These are phyloP conservation scores for Hanseniaspora mollemarum DNA, from an alignment of 805 yeast species.

Conservation along the genomic window DNA sequence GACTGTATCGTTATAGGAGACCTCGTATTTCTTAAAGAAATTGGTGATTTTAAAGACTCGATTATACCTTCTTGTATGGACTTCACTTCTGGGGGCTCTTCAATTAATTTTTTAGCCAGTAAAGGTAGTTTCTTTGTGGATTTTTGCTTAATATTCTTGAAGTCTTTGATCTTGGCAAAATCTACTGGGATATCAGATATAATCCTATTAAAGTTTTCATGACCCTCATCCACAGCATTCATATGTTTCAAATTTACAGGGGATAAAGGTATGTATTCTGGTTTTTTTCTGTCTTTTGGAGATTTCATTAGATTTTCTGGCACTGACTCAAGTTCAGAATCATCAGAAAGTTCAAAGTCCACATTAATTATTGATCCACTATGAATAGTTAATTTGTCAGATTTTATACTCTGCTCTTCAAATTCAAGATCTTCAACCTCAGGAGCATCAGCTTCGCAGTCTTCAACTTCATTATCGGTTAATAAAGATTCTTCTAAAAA, in stretches of 20 bases:
- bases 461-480: constrained; percentile 1
- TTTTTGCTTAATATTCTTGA: neutral
- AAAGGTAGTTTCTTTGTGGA: neutral
- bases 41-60: constrained; percentile 4
- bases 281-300: neutral
- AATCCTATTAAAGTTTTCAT: neutral
- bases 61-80: neutral
- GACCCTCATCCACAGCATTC: constrained; percentile 4
- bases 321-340: too few relatives aligned
- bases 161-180: constrained; percentile 5
- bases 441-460: neutral
- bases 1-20: neutral
- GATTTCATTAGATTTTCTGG: neutral
- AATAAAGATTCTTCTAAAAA: neutral
- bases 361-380: too few relatives aligned
- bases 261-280: neutral
- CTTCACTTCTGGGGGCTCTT: neutral
- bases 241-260: constrained; percentile 8
- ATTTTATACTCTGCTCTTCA: too few relatives aligned
- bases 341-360: neutral
- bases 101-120: neutral
- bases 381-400: too few relatives aligned
- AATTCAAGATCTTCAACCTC: neutral
- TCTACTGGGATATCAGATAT: constrained; percentile 11
- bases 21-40: neutral